A percentile compares a stretch with the other conserved stretches of the same genome.
Conservation (phyloP, 73 alveolate species). For the Paramecium sexaurelia region DNA sequence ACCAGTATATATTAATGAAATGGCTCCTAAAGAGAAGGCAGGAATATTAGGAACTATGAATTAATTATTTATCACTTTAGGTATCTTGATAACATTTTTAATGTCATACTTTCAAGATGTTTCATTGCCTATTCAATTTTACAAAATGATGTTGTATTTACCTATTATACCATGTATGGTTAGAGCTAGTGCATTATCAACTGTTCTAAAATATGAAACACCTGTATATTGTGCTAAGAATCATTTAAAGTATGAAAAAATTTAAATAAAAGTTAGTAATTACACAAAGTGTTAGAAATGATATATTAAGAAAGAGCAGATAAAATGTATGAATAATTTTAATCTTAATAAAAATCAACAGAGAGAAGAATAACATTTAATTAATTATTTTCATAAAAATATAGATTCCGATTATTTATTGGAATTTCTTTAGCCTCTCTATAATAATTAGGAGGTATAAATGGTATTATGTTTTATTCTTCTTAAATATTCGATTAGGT, state of each 20-base stretch:
- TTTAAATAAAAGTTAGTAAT: background rate
- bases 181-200: background rate
- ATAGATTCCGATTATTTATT: background rate
- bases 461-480: conserved; percentile 50
- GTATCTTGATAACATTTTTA: background rate
- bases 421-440: background rate
- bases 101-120: background rate
- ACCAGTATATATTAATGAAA: conserved; percentile 31
- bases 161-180: conserved; percentile 19
- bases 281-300: background rate
- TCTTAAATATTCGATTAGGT: conserved; percentile 30
- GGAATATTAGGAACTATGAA: conserved; percentile 27
- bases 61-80: conserved; percentile 17
- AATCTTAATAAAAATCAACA: background rate
- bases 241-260: background rate
- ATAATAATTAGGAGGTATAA: conserved; percentile 40
- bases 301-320: background rate
- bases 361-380: background rate
- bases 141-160: background rate
- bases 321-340: background rate
- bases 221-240: background rate
- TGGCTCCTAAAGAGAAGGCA: conserved; percentile 20
- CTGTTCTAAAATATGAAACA: conserved; percentile 20
- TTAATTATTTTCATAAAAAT: background rate
- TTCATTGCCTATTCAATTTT: background rate